Evolutionary conservation across 2,329 filamentous ascomycete genomes (phyloP), one percentile per base, ranked within the genome.

Genomic region (Zymoseptoria pseudotritici): DNA sequence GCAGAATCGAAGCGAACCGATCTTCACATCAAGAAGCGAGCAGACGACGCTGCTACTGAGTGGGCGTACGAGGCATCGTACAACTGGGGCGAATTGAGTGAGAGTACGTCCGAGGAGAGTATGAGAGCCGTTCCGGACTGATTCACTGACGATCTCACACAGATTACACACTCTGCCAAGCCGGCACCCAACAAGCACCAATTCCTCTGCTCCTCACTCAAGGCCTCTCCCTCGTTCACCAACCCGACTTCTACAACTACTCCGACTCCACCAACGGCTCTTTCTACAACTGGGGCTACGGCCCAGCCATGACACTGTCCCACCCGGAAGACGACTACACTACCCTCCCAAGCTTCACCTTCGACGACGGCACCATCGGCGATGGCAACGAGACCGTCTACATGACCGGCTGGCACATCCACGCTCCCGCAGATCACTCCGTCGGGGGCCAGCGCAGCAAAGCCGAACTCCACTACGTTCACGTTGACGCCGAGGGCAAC

Each of bases 381-480:
- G 52, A 29, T 4, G 22, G 20, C 22, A 29, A 53, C 52, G 70
- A 75, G 61, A 80, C 76, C 0, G 72, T 78, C 21, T 82, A 79
- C 66, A 71, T 82, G 8, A 73, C 71, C 50, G 78, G 78, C 53
- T 82, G 79, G 78, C 80, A 82, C 70, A 77, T 81, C 54, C 80
- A 82, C 65, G 67, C 78, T 0, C 80, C 80, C 0, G 78, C 78
- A 4, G 80, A 82, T 59, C 80, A 82, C 67, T 72, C 73, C 2
- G 73, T 82, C 3, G 70, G 75, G 53, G 76, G 76, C 36, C 70
- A 74, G 46, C 73, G 75, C 42, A 71, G 73, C 42, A 78, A 76
- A 61, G 77, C 78, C 42, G 80, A 82, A 63, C 68, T 82, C 20
- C 80, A 82, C 66, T 72, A 79, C 46, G 80, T 82, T 2, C 78